These are phyloP conservation scores for Oehlia diaphana DNA, from an alignment of 192 early-diverging fungal species.

Conservation along the genomic window DNA sequence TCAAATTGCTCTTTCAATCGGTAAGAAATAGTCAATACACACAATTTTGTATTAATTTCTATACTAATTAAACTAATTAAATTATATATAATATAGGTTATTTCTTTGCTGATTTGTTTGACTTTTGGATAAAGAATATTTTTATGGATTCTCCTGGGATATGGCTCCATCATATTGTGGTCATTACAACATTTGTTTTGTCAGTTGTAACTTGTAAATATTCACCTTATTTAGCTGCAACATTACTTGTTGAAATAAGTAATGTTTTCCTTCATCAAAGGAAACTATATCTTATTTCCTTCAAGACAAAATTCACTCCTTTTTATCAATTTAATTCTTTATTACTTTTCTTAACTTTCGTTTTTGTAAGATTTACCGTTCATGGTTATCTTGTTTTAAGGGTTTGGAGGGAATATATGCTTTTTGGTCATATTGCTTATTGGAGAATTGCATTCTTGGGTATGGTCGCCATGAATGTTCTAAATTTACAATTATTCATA, in stretches of 20 bases:
- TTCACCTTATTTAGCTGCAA: constrained; percentile 15
- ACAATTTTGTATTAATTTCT: not conserved
- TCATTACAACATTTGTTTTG: not conserved
- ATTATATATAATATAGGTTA: not conserved
- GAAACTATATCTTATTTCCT: constrained; percentile 5
- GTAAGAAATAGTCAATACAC: not conserved
- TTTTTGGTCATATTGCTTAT: not conserved
- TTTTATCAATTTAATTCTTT: constrained; percentile 15
- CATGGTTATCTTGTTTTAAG: constrained; percentile 7
- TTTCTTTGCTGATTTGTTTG: constrained; percentile 24
- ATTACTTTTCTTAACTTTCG: constrained; percentile 6
- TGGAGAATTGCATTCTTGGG: constrained; percentile 13
- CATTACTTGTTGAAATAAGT: constrained; percentile 10
- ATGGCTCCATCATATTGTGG: constrained; percentile 21
- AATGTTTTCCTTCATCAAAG: constrained; percentile 24
- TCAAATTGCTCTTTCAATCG: constrained; percentile 23
- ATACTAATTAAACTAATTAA: not conserved
- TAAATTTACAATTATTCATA: constrained; percentile 8
- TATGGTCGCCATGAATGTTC: constrained; percentile 6
- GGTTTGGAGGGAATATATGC: constrained; percentile 6
- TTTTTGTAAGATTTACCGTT: not conserved
- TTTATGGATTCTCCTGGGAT: constrained; percentile 12
- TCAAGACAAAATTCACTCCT: not conserved
- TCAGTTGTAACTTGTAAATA: constrained; percentile 14
- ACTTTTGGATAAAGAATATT: constrained; percentile 20